Percentiles rank a stretch among this genome's conserved stretches.
phyloP scores from a whole-genome alignment of 495 filamentous ascomycete species.

The Penicillium taxi region DNA sequence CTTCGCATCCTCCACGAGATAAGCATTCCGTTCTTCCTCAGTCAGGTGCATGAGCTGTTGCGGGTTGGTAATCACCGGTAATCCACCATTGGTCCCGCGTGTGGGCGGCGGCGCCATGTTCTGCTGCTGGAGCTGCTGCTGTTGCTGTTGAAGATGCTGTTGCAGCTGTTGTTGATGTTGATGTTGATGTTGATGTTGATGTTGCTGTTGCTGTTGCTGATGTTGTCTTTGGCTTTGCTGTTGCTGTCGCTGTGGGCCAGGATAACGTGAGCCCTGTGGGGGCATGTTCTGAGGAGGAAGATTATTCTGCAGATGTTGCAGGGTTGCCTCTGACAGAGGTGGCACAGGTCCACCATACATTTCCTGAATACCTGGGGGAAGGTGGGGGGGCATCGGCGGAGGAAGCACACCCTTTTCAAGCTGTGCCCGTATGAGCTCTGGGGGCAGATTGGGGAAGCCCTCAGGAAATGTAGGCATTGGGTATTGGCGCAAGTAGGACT shows the following conservation, averaged over 20 bases:
- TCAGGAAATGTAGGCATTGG: constrained; percentile 37
- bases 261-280: constrained; percentile 25
- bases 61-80: constrained; percentile 56
- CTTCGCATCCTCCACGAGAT: constrained; percentile 83
- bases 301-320: constrained; percentile 36
- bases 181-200: constrained; percentile 31
- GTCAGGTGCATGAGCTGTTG: constrained; percentile 69
- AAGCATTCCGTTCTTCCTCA: constrained; percentile 70
- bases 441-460: constrained; percentile 29
- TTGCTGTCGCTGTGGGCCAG: constrained; percentile 22
- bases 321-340: constrained; percentile 33
- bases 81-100: constrained; percentile 20
- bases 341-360: constrained; percentile 37
- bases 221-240: too few species aligned
- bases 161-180: constrained; percentile 24
- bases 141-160: constrained; percentile 23
- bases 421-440: constrained; percentile 48
- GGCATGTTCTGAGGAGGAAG: constrained; percentile 29
- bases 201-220: constrained; percentile 31
- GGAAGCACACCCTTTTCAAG: constrained; percentile 34
- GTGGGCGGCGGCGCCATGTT: constrained; percentile 21
- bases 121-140: constrained; percentile 20
- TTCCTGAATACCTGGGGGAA: constrained; percentile 40
- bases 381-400: constrained; percentile 42
- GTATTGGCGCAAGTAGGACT: constrained; percentile 28